Evolutionary conservation across 768 basidiomycete species (phyloP).

Genomic region (Cyclocybe cylindracea): DNA sequence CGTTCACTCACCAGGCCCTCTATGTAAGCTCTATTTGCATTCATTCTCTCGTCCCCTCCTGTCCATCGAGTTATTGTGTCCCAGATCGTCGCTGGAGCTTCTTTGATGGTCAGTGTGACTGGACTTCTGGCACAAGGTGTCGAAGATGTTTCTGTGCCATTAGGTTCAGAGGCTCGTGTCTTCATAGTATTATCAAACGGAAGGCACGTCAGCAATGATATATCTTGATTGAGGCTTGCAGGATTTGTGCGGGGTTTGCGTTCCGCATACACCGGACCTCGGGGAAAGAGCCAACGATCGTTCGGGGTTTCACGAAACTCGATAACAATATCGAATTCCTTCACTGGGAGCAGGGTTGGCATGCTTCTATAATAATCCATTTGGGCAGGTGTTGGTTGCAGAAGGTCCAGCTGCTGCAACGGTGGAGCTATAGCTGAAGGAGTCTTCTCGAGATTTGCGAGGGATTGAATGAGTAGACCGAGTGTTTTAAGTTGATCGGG

Average conservation of each 20-base stretch:
- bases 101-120: constrained; percentile 51
- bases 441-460: constrained; percentile 39
- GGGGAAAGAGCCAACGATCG: constrained; percentile 72
- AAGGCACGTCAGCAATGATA: constrained; percentile 16
- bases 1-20: constrained; percentile 42
- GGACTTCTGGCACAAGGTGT: constrained; percentile 20
- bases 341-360: constrained; percentile 32
- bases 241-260: constrained; percentile 20
- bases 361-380: constrained; percentile 7
- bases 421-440: constrained; percentile 8
- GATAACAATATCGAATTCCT: constrained; percentile 72
- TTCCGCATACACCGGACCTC: constrained; percentile 55
- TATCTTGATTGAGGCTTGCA: constrained; percentile 20
- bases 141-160: constrained; percentile 8
- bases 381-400: constrained; percentile 7
- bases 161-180: constrained; percentile 6
- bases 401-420: constrained; percentile 1
- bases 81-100: constrained; percentile 50
- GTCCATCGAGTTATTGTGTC: constrained; percentile 63
- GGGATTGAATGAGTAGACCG: constrained; percentile 70
- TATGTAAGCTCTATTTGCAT: constrained; percentile 45
- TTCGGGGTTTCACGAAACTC: constrained; percentile 65
- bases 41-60: constrained; percentile 54
- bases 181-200: constrained; percentile 20
- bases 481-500: constrained; percentile 68